Conservation (phyloP, 2,329 filamentous ascomycete genomes). For the Colletotrichum higginsianum region DNA sequence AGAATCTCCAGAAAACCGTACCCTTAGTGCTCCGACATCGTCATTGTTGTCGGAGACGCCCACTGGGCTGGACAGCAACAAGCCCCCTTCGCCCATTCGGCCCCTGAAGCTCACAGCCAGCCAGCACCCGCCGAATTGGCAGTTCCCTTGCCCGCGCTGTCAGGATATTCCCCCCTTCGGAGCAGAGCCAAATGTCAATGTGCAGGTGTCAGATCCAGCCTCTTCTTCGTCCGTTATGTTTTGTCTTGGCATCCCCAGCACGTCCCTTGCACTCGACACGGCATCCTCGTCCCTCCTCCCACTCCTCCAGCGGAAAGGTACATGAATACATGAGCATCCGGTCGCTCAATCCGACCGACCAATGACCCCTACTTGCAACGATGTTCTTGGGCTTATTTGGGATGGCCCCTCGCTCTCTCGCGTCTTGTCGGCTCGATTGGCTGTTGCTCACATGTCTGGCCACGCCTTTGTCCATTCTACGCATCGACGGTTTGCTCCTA, state of each 20-base stretch:
- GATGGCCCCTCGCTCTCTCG: background rate
- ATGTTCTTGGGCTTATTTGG: background rate
- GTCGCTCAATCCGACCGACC: background rate
- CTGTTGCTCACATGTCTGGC: slow-evolving; percentile 1
- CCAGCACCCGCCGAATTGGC: slow-evolving; percentile 3
- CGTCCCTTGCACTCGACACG: slow-evolving; percentile 2
- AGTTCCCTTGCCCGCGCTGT: slow-evolving; percentile 14
- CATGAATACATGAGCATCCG: background rate
- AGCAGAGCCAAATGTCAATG: slow-evolving; percentile 18
- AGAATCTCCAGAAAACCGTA: slow-evolving; percentile 23
- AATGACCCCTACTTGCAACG: background rate
- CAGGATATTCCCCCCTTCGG: slow-evolving; percentile 12
- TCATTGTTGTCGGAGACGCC: slow-evolving; percentile 20
- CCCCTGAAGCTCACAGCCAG: slow-evolving; percentile 1
- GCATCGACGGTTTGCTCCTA: background rate
- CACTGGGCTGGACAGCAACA: slow-evolving; percentile 29
- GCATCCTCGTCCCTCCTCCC: slow-evolving; percentile 39
- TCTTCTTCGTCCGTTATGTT: slow-evolving; percentile 42
- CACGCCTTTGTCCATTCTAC: background rate
- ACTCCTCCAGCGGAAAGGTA: slow-evolving; percentile 40
- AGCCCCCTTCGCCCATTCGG: slow-evolving; percentile 21
- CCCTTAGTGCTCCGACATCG: slow-evolving; percentile 13
- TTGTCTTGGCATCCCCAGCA: slow-evolving; percentile 38
- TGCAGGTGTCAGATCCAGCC: slow-evolving; percentile 32
- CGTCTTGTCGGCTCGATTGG: background rate